Evolutionary conservation across 1,284 basidiomycete genomes (phyloP).

Genomic region (Leccinum huronense): DNA sequence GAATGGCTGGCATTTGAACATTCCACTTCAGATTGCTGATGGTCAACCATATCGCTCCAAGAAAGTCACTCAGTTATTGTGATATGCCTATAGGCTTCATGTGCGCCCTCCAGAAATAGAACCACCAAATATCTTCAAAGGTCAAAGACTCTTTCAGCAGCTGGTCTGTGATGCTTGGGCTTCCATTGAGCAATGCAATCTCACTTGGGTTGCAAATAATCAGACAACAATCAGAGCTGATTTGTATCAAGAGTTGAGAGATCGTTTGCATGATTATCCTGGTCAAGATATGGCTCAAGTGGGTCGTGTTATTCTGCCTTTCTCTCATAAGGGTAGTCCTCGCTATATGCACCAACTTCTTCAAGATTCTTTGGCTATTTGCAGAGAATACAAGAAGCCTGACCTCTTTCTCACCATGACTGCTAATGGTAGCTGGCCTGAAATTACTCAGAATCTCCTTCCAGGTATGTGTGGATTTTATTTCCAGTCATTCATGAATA

Average conservation of each 20-base stretch:
- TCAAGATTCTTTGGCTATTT: constrained; percentile 7
- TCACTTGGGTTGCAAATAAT: constrained; percentile 34
- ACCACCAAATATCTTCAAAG: constrained; percentile 34
- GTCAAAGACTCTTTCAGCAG: constrained; percentile 42
- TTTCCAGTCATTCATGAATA: too few species aligned
- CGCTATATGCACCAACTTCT: constrained; percentile 4
- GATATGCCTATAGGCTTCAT: constrained; percentile 20
- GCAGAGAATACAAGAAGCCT: neutral
- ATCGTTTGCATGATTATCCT: constrained; percentile 7
- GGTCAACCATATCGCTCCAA: neutral
- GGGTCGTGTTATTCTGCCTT: constrained; percentile 1
- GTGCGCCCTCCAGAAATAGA: neutral
- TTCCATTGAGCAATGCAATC: constrained; percentile 33
- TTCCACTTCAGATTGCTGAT: constrained; percentile 16
- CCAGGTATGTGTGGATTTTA: neutral
- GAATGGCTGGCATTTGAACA: constrained; percentile 7
- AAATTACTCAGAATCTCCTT: neutral
- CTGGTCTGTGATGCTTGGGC: constrained; percentile 41
- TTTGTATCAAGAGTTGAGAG: constrained; percentile 14
- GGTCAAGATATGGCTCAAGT: constrained; percentile 7
- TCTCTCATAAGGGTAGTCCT: constrained; percentile 4
- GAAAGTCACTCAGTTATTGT: constrained; percentile 20
- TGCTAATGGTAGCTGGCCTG: neutral
- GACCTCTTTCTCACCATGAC: constrained; percentile 9
- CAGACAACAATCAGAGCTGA: constrained; percentile 40